These are phyloP conservation scores for Penicillium lividum DNA, from an alignment of 495 filamentous ascomycete genomes.

Conservation along the genomic window DNA sequence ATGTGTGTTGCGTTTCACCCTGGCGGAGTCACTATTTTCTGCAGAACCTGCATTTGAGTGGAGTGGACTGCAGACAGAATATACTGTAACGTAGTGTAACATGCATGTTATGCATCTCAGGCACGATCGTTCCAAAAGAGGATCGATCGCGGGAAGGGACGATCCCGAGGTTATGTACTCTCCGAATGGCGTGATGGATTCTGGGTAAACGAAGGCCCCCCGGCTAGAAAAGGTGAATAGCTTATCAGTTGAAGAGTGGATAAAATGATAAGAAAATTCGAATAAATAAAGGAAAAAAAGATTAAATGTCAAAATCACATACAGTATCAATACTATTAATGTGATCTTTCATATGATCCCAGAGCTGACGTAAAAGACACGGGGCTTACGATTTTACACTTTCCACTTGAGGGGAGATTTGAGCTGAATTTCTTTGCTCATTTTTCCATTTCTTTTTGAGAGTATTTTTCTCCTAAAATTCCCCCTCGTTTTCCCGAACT, in stretches of 20 bases:
- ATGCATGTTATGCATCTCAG: constrained; percentile 21
- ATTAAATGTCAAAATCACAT: background rate
- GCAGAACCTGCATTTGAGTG: constrained; percentile 1
- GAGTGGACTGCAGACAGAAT: constrained; percentile 3
- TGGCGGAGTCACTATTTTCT: background rate
- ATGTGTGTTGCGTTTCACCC: constrained; percentile 1
- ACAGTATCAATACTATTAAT: background rate
- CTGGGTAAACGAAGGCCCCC: constrained; percentile 10
- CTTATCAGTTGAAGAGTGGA: background rate
- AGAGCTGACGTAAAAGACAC: constrained; percentile 23
- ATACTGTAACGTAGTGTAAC: constrained; percentile 17
- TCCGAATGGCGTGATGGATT: constrained; percentile 20
- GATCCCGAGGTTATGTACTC: constrained; percentile 25
- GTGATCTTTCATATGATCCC: constrained; percentile 12
- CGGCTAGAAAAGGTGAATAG: background rate
- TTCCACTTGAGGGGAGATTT: background rate
- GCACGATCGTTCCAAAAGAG: constrained; percentile 19
- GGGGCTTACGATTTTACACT: background rate
- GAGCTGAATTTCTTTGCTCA: background rate
- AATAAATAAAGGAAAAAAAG: background rate
- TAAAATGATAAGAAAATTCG: background rate
- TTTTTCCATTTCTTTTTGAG: background rate
- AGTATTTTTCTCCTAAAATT: constrained; percentile 1
- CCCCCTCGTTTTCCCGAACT: background rate
- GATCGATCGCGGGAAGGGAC: constrained; percentile 21